Evolutionary conservation across 2,329 filamentous ascomycete genomes (phyloP).

Genomic region (Dactylella cylindrospora): DNA sequence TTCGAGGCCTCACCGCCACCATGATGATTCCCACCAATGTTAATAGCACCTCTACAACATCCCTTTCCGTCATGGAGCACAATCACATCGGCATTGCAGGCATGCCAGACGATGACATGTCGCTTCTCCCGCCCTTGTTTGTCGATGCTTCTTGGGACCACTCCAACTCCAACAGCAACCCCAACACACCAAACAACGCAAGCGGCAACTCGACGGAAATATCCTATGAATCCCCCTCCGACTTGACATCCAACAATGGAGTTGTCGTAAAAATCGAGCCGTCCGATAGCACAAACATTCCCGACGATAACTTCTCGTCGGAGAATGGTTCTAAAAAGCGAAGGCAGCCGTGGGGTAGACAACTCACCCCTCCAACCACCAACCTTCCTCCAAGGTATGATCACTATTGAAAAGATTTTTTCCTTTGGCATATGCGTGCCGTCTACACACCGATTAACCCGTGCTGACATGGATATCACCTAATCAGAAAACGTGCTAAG

Average conservation of each 20-base stretch:
- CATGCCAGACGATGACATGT: constrained; percentile 5
- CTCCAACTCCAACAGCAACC: constrained; percentile 9
- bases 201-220: too few relatives aligned
- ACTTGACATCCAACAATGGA: constrained; percentile 17
- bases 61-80: not conserved
- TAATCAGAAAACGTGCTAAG: constrained; percentile 82
- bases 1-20: constrained; percentile 16
- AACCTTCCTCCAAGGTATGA: constrained; percentile 80
- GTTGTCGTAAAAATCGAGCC: constrained; percentile 35
- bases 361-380: constrained; percentile 92
- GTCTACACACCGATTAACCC: constrained; percentile 12
- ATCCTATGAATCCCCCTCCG: too few relatives aligned
- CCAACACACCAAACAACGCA: constrained; percentile 5
- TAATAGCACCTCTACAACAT: not conserved
- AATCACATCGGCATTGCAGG: constrained; percentile 3
- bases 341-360: constrained; percentile 96
- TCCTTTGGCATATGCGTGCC: constrained; percentile 46
- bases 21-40: not conserved
- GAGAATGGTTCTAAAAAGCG: constrained; percentile 81
- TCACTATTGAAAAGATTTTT: not conserved
- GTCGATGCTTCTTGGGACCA: constrained; percentile 4
- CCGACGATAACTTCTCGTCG: too few relatives aligned
- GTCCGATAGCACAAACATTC: constrained; percentile 7
- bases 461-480: constrained; percentile 47
- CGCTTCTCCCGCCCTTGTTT: constrained; percentile 14